Evolutionary conservation across 371 early-diverging fungal species (phyloP).

Genomic region (Mucor circinelloides): DNA sequence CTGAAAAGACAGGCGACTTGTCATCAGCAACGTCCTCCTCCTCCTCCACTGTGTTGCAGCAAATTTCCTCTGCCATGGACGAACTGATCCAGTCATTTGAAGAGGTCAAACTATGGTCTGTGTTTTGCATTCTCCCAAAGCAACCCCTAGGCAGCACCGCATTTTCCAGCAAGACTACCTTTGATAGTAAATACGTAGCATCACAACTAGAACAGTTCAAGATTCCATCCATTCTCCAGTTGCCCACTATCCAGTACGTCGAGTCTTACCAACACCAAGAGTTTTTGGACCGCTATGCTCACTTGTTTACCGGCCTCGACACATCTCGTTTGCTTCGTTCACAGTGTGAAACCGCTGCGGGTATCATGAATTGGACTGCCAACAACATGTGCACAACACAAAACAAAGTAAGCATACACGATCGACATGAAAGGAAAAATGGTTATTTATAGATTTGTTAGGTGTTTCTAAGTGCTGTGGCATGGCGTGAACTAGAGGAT

Average conservation of each 20-base stretch:
- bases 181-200: conserved; percentile 62
- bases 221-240: conserved; percentile 51
- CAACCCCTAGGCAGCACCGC: conserved; percentile 46
- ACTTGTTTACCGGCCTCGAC: conserved; percentile 48
- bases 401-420: conserved; percentile 36
- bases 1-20: conserved; percentile 18
- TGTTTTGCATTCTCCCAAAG: conserved; percentile 80
- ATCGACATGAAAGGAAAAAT: neutral
- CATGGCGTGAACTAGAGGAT: conserved; percentile 76
- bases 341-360: conserved; percentile 61
- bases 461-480: conserved; percentile 72
- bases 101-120: conserved; percentile 85
- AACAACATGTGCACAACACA: conserved; percentile 73
- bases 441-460: conserved; percentile 21
- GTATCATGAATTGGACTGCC: conserved; percentile 67
- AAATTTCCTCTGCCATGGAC: conserved; percentile 75
- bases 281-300: conserved; percentile 71
- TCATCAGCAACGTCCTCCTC: neutral
- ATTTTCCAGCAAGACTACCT: conserved; percentile 22
- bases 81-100: conserved; percentile 80
- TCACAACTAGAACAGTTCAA: conserved; percentile 61
- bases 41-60: conserved; percentile 42
- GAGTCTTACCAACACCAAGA: conserved; percentile 63
- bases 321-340: conserved; percentile 42
- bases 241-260: conserved; percentile 56